Evolutionary conservation across 1,284 basidiomycete genomes (phyloP), one percentile per base, ranked within the genome.

Genomic region (Mycosarcoma maydis): DNA sequence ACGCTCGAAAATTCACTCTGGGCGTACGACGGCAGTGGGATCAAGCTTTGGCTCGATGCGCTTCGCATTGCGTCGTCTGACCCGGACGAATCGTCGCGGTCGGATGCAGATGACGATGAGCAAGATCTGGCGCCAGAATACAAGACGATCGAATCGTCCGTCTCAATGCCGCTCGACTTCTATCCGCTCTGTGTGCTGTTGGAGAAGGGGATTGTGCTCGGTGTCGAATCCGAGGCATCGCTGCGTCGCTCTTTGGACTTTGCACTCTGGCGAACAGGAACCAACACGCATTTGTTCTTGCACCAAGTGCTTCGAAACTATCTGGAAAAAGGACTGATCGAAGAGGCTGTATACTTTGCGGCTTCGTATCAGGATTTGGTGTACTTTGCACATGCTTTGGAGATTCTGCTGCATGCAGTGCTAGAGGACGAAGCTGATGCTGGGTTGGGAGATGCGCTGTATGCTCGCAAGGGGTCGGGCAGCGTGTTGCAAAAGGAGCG

Each of bases 151-250:
- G 90, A 93, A 81, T 94, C 96, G 83, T 97, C 91, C 76, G 90
- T 97, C 30, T 90, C 88, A 56, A 91, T 98, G 47, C 87, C 89
- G 1, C 84, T 98, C 9, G 92, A 96, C 73, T 98, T 98, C 77
- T 98, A 98, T 80, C 95, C 95, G 0, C 83, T 98, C 4, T 96
- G 94, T 59, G 92, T 96, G 6, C 86, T 98, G 19, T 95, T 98
- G 91, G 94, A 98, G 81, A 98, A 97, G 80, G 96, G 94, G 0
- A 96, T 98, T 72, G 92, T 99, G 65, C 94, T 98, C 53, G 96
- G 95, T 8, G 92, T 92, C 33, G 94, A 98, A 74, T 88, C 94
- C 52, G 93, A 96, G 80, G 87, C 88, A 2, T 90, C 88, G 3
- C 85, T 90, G 20, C 87, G 92, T 34, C 84, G 87, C 17, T 91